Evolutionary conservation across 1,284 basidiomycete genomes (phyloP).

Genomic region (Microbotryum intermedium): DNA sequence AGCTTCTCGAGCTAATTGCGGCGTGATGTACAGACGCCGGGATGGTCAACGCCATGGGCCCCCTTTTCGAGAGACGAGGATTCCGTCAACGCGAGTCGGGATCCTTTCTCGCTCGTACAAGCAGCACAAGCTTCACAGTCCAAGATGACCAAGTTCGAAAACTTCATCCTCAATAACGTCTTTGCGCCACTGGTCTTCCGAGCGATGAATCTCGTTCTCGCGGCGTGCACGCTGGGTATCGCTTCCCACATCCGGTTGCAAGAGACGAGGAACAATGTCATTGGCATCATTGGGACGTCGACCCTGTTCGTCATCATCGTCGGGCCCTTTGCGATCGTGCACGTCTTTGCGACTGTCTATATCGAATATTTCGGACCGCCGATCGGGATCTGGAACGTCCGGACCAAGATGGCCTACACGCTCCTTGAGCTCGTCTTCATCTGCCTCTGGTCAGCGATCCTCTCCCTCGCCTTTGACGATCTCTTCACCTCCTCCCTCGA

Average conservation of each 20-base stretch:
- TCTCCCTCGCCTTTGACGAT: constrained; percentile 80
- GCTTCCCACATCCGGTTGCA: constrained; percentile 62
- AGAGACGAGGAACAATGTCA: constrained; percentile 49
- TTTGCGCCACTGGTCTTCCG: constrained; percentile 59
- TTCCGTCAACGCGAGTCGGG: neutral
- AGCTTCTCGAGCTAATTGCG: too few relatives aligned
- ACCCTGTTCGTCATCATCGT: constrained; percentile 81
- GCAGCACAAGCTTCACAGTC: constrained; percentile 38
- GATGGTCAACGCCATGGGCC: constrained; percentile 28
- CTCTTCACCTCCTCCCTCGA: constrained; percentile 78
- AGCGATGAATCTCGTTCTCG: constrained; percentile 72
- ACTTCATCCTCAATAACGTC: constrained; percentile 39
- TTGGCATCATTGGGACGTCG: constrained; percentile 66
- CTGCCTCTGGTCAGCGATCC: constrained; percentile 72
- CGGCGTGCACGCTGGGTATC: constrained; percentile 65
- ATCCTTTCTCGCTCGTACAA: constrained; percentile 22
- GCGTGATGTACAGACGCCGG: constrained; percentile 13
- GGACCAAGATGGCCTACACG: constrained; percentile 49
- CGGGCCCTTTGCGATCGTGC: constrained; percentile 69
- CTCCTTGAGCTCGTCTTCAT: constrained; percentile 69
- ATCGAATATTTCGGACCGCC: constrained; percentile 85
- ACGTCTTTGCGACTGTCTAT: constrained; percentile 67
- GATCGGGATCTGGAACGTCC: constrained; percentile 78
- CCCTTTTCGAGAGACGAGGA: constrained; percentile 21
- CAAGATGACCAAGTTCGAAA: constrained; percentile 35